Base-by-base conservation (phyloP, 306 rosid species). In the Pachyrhizus erosus region DNA sequence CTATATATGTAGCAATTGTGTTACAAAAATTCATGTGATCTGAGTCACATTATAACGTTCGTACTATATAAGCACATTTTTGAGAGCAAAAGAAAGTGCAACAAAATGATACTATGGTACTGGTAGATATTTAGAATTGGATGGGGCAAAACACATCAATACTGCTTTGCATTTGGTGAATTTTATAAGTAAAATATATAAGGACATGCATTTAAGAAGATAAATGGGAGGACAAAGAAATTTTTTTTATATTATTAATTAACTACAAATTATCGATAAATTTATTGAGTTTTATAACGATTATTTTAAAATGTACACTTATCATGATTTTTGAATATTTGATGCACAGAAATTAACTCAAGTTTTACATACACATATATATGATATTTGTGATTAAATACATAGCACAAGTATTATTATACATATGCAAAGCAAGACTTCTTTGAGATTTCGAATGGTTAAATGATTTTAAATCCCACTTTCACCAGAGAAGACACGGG, bases 1-100 rank as follows among this genome's bases (percentile, higher is more conserved):
- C 94, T 92, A 70, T 4, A 2, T 37, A 0, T 42, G 27, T 26
- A 12, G 23, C 79, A 13, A 12, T 2, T 20, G 31, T 37, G 29
- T 39, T 68, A 68, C 0, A 15, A 29, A 31, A 12, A 1, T 27
- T 60, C 40, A 13, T 27, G 12, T 27, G 3, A 27, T 61, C 14
- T 14, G 11, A 64, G 23, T 64, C 40, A 64, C 43, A 31, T 31
- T 8, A 7, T 29, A 64, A 31, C 10, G 12, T 31, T 31, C 2
- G 9, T 64, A 23, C n/a, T 58, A 23, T 57, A 24, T 21, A n/a
- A 64, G 13, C 12, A 23, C 37, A 6, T 64, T 15, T 7, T 7
- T 31, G 43, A 64, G 13, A 64, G 43, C 4, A 64, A 13, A 11
- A 49, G 4, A 9, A 43, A 69, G 13, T 23, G 21, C 75, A 43